Conservation (phyloP, 1,284 basidiomycete species). For the Agroathelia rolfsii region DNA sequence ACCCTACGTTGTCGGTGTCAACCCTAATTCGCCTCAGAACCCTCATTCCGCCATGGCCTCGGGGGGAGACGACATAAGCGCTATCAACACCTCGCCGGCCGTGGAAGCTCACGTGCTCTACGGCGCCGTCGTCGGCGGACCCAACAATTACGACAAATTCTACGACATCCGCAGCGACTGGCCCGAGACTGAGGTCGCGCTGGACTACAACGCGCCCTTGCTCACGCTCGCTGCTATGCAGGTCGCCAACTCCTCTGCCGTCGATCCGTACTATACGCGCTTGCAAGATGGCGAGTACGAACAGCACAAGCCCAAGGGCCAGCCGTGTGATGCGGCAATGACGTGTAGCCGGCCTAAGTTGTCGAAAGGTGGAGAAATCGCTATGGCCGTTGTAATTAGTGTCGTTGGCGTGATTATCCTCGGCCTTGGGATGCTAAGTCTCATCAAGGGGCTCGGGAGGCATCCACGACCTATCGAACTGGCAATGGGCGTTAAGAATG, state of each 20-base stretch:
- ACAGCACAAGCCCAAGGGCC: conserved; percentile 50
- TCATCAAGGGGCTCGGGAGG: conserved; percentile 5
- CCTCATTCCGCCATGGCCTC: conserved; percentile 84
- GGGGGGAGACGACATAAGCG: conserved; percentile 60
- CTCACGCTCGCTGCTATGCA: conserved; percentile 74
- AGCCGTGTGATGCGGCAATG: conserved; percentile 70
- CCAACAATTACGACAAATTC: conserved; percentile 65
- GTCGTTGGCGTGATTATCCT: conserved; percentile 50
- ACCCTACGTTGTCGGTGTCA: conserved; percentile 75
- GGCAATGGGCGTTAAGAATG: too few species aligned
- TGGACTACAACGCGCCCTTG: conserved; percentile 83
- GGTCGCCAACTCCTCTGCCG: conserved; percentile 48
- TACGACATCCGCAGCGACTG: conserved; percentile 81
- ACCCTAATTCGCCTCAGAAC: conserved; percentile 84
- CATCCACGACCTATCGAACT: conserved; percentile 2
- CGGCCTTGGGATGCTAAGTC: conserved; percentile 39
- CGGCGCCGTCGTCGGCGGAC: conserved; percentile 84
- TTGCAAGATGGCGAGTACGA: conserved; percentile 60
- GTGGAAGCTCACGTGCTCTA: conserved; percentile 72
- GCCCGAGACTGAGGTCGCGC: conserved; percentile 68
- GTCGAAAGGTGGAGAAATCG: conserved; percentile 56
- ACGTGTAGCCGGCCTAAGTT: conserved; percentile 40
- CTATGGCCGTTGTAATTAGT: conserved; percentile 57
- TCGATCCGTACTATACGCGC: conserved; percentile 75
- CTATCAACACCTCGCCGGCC: conserved; percentile 66